These are phyloP conservation scores for Macrolepiota fuliginosa DNA, from an alignment of 768 basidiomycete genomes.

Conservation along the genomic window DNA sequence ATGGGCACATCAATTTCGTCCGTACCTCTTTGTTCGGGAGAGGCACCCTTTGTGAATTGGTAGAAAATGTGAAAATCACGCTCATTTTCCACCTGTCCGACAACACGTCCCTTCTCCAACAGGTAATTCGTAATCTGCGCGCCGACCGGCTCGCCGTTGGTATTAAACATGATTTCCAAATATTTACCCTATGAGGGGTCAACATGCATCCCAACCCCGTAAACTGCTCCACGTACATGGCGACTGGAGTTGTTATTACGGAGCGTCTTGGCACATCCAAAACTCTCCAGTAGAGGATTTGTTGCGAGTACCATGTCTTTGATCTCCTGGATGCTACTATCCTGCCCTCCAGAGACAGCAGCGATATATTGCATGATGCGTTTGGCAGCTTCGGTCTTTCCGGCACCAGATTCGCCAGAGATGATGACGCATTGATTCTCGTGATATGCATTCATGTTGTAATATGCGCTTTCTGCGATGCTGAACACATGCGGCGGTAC, in stretches of 20 bases:
- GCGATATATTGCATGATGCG: constrained; percentile 99
- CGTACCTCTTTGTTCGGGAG: constrained; percentile 83
- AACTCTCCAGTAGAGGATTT: constrained; percentile 95
- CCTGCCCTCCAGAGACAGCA: constrained; percentile 86
- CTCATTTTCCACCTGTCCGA: constrained; percentile 95
- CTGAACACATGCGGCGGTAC: constrained; percentile 97
- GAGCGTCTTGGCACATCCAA: constrained; percentile 98
- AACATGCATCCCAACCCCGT: constrained; percentile 14
- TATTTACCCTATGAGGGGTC: constrained; percentile 81
- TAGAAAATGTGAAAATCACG: constrained; percentile 99
- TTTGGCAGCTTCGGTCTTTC: constrained; percentile 99
- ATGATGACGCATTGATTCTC: constrained; percentile 99
- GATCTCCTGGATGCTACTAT: constrained; percentile 93
- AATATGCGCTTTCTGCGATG: constrained; percentile 96
- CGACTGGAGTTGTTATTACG: constrained; percentile 99
- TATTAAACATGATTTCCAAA: constrained; percentile 98
- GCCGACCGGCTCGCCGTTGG: constrained; percentile 88
- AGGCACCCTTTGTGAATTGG: constrained; percentile 96
- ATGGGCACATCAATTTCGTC: background rate
- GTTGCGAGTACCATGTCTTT: constrained; percentile 99
- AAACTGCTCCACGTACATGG: constrained; percentile 62
- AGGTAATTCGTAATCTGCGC: constrained; percentile 99
- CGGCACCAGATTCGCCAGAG: constrained; percentile 97
- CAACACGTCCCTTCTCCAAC: constrained; percentile 94
- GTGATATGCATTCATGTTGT: constrained; percentile 98